phyloP scores from a whole-genome alignment of 768 basidiomycete genomes.

The Guyanaporus albipodus region DNA sequence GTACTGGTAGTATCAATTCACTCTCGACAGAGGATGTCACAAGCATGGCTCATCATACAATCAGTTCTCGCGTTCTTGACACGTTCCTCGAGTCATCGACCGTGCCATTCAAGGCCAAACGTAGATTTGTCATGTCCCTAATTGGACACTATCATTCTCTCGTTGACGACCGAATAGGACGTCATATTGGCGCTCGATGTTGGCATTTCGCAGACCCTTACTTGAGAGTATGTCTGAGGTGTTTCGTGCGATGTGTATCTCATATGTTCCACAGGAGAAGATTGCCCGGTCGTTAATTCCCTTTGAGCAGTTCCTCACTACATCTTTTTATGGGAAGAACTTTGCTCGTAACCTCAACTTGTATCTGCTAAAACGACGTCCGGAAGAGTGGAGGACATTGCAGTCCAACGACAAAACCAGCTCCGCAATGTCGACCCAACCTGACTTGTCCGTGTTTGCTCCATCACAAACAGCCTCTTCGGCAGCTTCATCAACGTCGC shows the following conservation, averaged over 20 bases:
- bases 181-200: conserved; percentile 84
- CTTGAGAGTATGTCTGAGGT: conserved; percentile 59
- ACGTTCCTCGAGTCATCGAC: conserved; percentile 65
- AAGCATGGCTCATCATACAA: conserved; percentile 57
- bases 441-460: conserved; percentile 13
- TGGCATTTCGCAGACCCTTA: conserved; percentile 92
- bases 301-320: conserved; percentile 67
- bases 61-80: conserved; percentile 77
- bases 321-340: conserved; percentile 83
- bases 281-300: conserved; percentile 77
- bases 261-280: conserved; percentile 62
- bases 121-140: conserved; percentile 68
- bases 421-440: conserved; percentile 9
- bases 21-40: conserved; percentile 59
- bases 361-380: conserved; percentile 69
- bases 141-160: conserved; percentile 77
- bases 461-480: background rate
- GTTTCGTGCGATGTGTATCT: conserved; percentile 2
- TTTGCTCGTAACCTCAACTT: conserved; percentile 78
- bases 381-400: conserved; percentile 79
- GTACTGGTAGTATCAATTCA: conserved; percentile 47
- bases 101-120: conserved; percentile 59
- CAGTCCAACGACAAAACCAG: conserved; percentile 45
- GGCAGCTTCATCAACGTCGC: background rate
- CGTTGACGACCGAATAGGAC: conserved; percentile 88